These are phyloP conservation scores for Akanthomyces dipterigenus DNA, from an alignment of 2,329 filamentous ascomycete species.

Conservation along the genomic window DNA sequence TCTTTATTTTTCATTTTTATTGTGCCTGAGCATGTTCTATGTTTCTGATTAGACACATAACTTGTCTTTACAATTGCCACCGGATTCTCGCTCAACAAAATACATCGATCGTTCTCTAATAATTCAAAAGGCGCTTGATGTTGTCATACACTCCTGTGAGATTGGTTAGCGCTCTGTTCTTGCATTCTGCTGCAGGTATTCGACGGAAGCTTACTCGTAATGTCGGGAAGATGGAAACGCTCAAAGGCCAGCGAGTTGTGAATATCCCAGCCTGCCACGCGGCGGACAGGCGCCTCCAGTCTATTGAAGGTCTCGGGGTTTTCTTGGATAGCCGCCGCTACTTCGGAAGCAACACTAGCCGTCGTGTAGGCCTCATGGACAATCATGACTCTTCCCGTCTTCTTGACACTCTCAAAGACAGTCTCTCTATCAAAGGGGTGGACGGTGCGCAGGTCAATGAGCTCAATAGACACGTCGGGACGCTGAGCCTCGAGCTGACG, in stretches of 20 bases:
- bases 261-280: slow-evolving; percentile 85
- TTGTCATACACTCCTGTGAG: slow-evolving; percentile 60
- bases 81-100: slow-evolving; percentile 1
- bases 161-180: background rate
- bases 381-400: slow-evolving; percentile 79
- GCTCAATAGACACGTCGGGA: slow-evolving; percentile 64
- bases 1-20: background rate
- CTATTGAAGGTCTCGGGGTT: slow-evolving; percentile 67
- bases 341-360: slow-evolving; percentile 80
- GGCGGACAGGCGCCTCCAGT: slow-evolving; percentile 76
- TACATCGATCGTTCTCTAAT: slow-evolving; percentile 35
- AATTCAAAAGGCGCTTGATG: slow-evolving; percentile 60
- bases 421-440: slow-evolving; percentile 88
- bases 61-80: background rate
- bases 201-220: slow-evolving; percentile 60
- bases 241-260: slow-evolving; percentile 77
- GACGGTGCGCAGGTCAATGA: slow-evolving; percentile 81
- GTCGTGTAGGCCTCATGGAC: slow-evolving; percentile 93
- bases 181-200: no score
- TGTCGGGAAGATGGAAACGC: slow-evolving; percentile 75
- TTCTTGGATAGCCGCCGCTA: slow-evolving; percentile 83
- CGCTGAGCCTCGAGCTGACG: slow-evolving; percentile 67
- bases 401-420: slow-evolving; percentile 73
- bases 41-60: background rate
- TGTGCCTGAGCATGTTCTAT: background rate